Evolutionary conservation across 305 asterid species (phyloP).

Genomic region (Euphrasia arctica): DNA sequence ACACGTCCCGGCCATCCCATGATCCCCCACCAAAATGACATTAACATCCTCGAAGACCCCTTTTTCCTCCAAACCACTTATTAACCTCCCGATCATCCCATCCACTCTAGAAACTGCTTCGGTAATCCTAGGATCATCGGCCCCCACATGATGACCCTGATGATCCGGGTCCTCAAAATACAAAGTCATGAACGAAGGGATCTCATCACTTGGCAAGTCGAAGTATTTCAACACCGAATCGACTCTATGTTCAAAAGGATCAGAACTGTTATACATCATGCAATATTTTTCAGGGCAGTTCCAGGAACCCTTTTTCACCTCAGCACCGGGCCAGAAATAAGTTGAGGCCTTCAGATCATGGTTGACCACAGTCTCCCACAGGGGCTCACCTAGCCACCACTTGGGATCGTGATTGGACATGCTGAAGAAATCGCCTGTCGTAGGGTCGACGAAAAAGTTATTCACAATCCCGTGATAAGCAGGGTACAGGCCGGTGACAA

Average conservation of each 20-base stretch:
- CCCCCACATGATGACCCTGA: slow-evolving; percentile 71
- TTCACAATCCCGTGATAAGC: slow-evolving; percentile 70
- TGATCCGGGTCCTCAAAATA: slow-evolving; percentile 80
- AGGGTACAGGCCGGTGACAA: slow-evolving; percentile 82
- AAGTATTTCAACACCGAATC: slow-evolving; percentile 62
- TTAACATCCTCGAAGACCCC: slow-evolving; percentile 71
- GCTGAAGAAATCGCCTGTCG: slow-evolving; percentile 49
- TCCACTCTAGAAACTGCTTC: slow-evolving; percentile 57
- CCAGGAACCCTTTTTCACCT: slow-evolving; percentile 74
- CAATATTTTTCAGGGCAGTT: slow-evolving; percentile 51
- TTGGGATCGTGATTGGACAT: slow-evolving; percentile 65
- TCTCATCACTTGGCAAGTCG: slow-evolving; percentile 54
- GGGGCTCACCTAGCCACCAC: slow-evolving; percentile 89
- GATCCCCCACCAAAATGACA: slow-evolving; percentile 73
- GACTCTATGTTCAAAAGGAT: slow-evolving; percentile 62
- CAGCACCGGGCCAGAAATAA: slow-evolving; percentile 83
- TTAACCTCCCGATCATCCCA: slow-evolving; percentile 58
- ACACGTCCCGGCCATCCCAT: slow-evolving; percentile 85
- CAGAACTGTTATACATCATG: slow-evolving; percentile 47
- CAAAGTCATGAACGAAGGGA: slow-evolving; percentile 70
- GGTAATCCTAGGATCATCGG: slow-evolving; percentile 66
- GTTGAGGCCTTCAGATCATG: slow-evolving; percentile 66
- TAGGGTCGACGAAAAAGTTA: slow-evolving; percentile 54
- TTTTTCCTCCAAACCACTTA: slow-evolving; percentile 59
- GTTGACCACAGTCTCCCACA: slow-evolving; percentile 66